Conservation (phyloP, 345 rosid species). For the Leavenworthia alabamica region DNA sequence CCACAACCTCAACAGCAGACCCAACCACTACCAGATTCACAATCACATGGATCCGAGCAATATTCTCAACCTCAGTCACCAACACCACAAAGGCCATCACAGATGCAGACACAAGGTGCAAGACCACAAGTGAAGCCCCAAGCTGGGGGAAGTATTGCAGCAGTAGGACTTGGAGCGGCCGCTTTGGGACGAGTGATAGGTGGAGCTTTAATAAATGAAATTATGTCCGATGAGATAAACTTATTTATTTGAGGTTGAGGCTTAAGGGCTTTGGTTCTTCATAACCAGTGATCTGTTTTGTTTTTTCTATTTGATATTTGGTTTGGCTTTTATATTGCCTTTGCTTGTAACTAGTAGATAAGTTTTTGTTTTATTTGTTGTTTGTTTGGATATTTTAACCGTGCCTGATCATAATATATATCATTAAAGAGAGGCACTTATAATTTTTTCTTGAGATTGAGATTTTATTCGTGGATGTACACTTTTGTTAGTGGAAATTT, state of each 20-base stretch:
- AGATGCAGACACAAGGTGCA: slow-evolving; percentile 28
- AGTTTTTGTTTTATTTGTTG: too few relatives aligned
- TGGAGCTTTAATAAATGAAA: slow-evolving; percentile 49
- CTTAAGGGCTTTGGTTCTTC: background rate
- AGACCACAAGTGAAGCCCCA: background rate
- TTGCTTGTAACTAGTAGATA: too few relatives aligned
- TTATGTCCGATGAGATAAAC: slow-evolving; percentile 40
- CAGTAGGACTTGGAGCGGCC: slow-evolving; percentile 52
- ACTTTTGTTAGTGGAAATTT: too few relatives aligned
- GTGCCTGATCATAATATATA: too few relatives aligned
- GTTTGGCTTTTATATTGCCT: background rate
- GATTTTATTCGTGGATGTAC: too few relatives aligned
- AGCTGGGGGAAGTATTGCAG: slow-evolving; percentile 36
- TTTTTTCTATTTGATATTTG: background rate
- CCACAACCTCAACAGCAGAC: slow-evolving; percentile 20
- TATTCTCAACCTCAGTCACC: background rate
- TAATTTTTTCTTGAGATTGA: too few relatives aligned
- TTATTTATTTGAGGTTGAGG: background rate
- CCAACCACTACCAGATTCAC: background rate
- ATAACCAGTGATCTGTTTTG: too few relatives aligned
- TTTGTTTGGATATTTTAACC: background rate
- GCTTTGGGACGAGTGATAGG: slow-evolving; percentile 52
- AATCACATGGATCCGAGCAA: slow-evolving; percentile 1
- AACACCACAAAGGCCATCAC: slow-evolving; percentile 19
- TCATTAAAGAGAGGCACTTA: too few relatives aligned